phyloP scores from a whole-genome alignment of 2,329 filamentous ascomycete genomes.

The Paradendryphiella salina region DNA sequence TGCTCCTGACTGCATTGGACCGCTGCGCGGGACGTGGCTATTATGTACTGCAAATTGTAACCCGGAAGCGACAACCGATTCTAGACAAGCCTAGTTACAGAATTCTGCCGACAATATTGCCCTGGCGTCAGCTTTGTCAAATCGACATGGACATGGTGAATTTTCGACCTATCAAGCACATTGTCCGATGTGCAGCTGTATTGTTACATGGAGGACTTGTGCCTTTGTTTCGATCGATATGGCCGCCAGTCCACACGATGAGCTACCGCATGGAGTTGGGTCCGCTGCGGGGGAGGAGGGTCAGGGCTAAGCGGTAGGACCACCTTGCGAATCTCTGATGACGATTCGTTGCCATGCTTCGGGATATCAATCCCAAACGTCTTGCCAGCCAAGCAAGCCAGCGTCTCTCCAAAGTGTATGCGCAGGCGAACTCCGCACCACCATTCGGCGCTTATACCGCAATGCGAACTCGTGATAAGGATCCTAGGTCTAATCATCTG shows the following conservation, averaged over 20 bases:
- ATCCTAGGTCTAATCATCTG: conserved; percentile 19
- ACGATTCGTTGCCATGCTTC: background rate
- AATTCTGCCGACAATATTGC: conserved; percentile 2
- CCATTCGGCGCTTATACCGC: conserved; percentile 21
- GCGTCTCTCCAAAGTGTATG: conserved; percentile 13
- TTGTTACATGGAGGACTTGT: background rate
- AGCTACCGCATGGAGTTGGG: conserved; percentile 15
- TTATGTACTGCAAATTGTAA: conserved; percentile 17
- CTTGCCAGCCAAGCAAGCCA: conserved; percentile 1
- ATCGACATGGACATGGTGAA: background rate
- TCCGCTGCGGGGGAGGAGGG: conserved; percentile 15
- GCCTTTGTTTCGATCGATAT: background rate
- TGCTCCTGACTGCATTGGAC: background rate
- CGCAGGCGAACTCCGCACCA: conserved; percentile 29
- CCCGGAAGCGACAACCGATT: background rate
- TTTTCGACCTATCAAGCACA: too few relatives aligned
- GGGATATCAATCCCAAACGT: background rate
- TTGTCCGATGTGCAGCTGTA: background rate
- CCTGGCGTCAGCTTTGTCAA: background rate
- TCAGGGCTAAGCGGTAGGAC: conserved; percentile 5
- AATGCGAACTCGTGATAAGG: conserved; percentile 26
- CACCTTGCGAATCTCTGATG: conserved; percentile 3
- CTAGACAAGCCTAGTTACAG: background rate
- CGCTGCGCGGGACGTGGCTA: background rate
- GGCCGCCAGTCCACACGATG: conserved; percentile 7